phyloP scores from a whole-genome alignment of 805 yeast species.

The Millerago galiae region DNA sequence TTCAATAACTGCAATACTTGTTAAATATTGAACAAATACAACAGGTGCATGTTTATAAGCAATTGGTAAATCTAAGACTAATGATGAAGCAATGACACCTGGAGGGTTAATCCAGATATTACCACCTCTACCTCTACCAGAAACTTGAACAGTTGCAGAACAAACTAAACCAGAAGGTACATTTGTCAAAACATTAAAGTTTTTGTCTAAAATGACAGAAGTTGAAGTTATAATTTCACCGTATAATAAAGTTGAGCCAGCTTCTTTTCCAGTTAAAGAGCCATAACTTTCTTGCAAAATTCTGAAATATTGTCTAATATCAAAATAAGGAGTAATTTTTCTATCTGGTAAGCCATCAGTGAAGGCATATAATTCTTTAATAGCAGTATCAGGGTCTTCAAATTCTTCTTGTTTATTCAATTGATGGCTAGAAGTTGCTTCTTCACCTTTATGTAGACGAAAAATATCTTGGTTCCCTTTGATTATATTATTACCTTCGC shows the following conservation, averaged over 20 bases:
- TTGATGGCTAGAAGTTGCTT: conserved; percentile 19
- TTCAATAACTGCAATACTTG: conserved; percentile 76
- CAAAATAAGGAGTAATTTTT: conserved; percentile 66
- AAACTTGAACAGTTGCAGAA: conserved; percentile 75
- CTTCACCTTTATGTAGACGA: conserved; percentile 37
- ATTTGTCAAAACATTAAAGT: conserved; percentile 47
- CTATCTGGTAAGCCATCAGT: conserved; percentile 41
- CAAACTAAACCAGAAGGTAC: conserved; percentile 65
- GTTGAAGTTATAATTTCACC: conserved; percentile 92
- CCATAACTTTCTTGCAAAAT: conserved; percentile 31
- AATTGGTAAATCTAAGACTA: conserved; percentile 49
- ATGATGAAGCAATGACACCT: conserved; percentile 83
- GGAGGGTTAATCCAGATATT: conserved; percentile 93
- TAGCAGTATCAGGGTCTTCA: conserved; percentile 49
- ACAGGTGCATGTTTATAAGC: conserved; percentile 47
- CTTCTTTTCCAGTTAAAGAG: conserved; percentile 24
- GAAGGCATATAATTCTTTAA: conserved; percentile 50
- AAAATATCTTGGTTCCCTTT: conserved; percentile 52
- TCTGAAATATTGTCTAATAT: conserved; percentile 49
- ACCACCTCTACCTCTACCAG: conserved; percentile 93
- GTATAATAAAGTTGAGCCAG: conserved; percentile 65
- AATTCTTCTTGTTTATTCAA: conserved; percentile 27
- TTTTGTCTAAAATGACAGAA: conserved; percentile 67
- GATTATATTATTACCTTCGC: conserved; percentile 34
- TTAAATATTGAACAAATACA: conserved; percentile 81